Evolutionary conservation across 1,284 basidiomycete species (phyloP).

Genomic region (Puccinia coronata): DNA sequence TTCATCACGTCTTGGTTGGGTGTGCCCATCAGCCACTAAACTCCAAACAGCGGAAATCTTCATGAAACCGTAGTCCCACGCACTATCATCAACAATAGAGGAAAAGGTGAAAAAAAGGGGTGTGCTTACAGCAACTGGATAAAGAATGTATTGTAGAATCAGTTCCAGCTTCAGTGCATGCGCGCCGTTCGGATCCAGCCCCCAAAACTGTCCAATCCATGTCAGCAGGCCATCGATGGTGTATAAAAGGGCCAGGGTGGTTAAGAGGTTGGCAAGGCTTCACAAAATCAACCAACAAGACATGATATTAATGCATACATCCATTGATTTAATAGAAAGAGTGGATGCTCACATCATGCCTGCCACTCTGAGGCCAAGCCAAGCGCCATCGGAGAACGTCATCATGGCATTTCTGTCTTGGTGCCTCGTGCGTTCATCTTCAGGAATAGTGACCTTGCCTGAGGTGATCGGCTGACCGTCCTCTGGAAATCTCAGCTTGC

Average conservation of each 20-base stretch:
- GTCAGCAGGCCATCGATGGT: conserved; percentile 81
- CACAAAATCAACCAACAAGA: conserved; percentile 55
- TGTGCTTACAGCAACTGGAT: conserved; percentile 67
- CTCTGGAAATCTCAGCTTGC: conserved; percentile 81
- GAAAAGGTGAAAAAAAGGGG: neutral
- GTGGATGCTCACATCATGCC: conserved; percentile 73
- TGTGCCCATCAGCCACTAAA: conserved; percentile 70
- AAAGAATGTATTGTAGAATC: conserved; percentile 78
- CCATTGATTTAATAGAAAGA: conserved; percentile 61
- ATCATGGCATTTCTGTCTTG: conserved; percentile 76
- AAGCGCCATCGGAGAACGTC: conserved; percentile 81
- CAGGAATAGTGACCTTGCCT: conserved; percentile 74
- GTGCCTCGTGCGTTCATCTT: conserved; percentile 65
- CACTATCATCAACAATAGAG: neutral
- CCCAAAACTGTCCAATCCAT: conserved; percentile 83
- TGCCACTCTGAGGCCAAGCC: conserved; percentile 80
- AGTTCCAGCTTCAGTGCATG: conserved; percentile 75
- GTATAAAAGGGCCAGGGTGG: conserved; percentile 76
- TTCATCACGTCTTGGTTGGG: conserved; percentile 58
- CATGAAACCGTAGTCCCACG: neutral
- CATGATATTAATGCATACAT: conserved; percentile 60
- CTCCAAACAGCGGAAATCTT: neutral
- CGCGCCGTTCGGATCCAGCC: conserved; percentile 64
- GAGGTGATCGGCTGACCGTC: conserved; percentile 79
- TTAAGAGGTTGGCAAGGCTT: conserved; percentile 56